Evolutionary conservation across 257 asterid genomes (phyloP).

Genomic region (Jacaranda copaia): DNA sequence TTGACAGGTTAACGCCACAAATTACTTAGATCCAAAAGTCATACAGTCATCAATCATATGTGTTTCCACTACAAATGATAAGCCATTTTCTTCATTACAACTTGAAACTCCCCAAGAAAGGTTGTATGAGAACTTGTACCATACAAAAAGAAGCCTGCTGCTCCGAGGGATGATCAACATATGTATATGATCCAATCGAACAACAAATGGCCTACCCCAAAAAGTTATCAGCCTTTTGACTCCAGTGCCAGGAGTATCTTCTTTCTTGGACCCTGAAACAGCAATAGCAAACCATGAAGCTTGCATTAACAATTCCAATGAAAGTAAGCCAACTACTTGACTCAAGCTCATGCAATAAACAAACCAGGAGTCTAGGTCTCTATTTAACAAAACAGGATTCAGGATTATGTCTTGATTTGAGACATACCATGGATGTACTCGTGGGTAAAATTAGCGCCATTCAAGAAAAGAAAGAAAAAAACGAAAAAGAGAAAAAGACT

Average conservation of each 20-base stretch:
- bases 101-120: constrained; percentile 35
- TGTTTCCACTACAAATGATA: constrained; percentile 29
- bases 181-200: constrained; percentile 25
- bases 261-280: constrained; percentile 87
- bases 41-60: background rate
- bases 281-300: constrained; percentile 18
- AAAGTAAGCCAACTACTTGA: background rate
- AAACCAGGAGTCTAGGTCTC: background rate
- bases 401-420: background rate
- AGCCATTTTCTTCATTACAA: constrained; percentile 32
- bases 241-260: constrained; percentile 85
- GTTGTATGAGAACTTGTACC: constrained; percentile 37
- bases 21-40: constrained; percentile 24
- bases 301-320: background rate
- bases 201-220: constrained; percentile 28
- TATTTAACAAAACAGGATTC: background rate
- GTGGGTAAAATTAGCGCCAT: background rate
- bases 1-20: constrained; percentile 19
- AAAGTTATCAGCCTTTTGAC: constrained; percentile 53
- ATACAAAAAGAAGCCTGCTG: constrained; percentile 35
- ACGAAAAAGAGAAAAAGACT: background rate
- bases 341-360: background rate
- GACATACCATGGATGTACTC: background rate
- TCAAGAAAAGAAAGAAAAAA: background rate
- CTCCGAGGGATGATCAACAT: constrained; percentile 18